Conservation (phyloP, 331 rosid species). For the Saraca asoca region DNA sequence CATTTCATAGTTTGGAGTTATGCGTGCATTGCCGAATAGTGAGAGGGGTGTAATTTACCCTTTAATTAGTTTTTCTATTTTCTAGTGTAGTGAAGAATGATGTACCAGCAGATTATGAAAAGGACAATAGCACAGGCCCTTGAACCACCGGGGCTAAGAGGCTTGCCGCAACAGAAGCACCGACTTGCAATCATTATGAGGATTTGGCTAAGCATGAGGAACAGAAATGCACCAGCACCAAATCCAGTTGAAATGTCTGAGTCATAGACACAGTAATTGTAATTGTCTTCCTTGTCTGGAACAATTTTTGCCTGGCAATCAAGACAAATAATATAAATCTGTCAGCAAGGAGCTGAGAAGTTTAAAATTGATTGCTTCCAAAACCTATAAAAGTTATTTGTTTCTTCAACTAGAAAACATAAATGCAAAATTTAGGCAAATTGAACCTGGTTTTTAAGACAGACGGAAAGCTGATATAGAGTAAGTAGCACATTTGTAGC, state of each 20-base stretch:
- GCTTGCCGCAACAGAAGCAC: constrained; percentile 94
- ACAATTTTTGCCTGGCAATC: constrained; percentile 61
- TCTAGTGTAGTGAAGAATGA: constrained; percentile 11
- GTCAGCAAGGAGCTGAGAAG: background rate
- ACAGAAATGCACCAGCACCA: constrained; percentile 91
- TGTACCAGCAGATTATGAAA: constrained; percentile 91
- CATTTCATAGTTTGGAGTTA: too few relatives aligned
- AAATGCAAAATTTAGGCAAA: constrained; percentile 3
- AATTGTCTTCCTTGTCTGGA: constrained; percentile 39
- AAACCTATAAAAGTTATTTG: background rate
- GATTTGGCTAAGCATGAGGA: constrained; percentile 73
- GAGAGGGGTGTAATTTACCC: too few relatives aligned
- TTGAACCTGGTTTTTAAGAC: constrained; percentile 1
- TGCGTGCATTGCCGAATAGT: too few relatives aligned
- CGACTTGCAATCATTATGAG: constrained; percentile 86
- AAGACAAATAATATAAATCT: background rate
- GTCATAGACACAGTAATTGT: constrained; percentile 74
- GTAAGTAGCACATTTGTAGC: background rate
- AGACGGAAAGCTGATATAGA: background rate
- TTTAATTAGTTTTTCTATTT: background rate
- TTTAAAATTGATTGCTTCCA: constrained; percentile 1
- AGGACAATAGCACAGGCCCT: constrained; percentile 86
- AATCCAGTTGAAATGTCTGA: constrained; percentile 83
- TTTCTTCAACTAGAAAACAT: constrained; percentile 7
- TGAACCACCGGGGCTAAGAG: constrained; percentile 85